phyloP scores from a whole-genome alignment of 768 basidiomycete genomes.

The Pulveroboletus sp. region DNA sequence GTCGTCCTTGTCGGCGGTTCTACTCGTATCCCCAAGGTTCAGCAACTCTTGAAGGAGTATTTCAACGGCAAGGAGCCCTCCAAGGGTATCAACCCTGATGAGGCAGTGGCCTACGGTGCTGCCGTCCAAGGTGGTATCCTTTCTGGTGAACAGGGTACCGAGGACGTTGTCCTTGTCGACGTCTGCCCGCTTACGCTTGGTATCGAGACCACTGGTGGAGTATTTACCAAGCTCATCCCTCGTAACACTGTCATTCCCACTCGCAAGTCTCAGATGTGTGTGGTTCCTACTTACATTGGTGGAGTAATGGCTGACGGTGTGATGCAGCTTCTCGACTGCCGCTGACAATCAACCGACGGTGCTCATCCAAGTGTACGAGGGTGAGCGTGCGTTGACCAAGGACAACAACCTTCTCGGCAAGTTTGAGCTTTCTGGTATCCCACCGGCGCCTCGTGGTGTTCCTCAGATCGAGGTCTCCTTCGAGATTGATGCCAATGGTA shows the following conservation, averaged over 20 bases:
- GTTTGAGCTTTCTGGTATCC: slow-evolving; percentile 90
- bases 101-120: slow-evolving; percentile 98
- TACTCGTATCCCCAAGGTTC: slow-evolving; percentile 99
- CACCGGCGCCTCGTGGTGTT: slow-evolving; percentile 92
- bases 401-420: slow-evolving; percentile 98
- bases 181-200: slow-evolving; percentile 96
- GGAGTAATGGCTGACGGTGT: neutral
- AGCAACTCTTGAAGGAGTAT: slow-evolving; percentile 96
- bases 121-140: slow-evolving; percentile 99
- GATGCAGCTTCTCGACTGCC: slow-evolving; percentile 64
- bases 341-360: slow-evolving; percentile 94
- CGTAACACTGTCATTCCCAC: slow-evolving; percentile 99
- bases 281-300: neutral
- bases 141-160: slow-evolving; percentile 87
- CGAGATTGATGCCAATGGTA: slow-evolving; percentile 93
- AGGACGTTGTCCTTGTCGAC: slow-evolving; percentile 92
- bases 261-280: slow-evolving; percentile 89
- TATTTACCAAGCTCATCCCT: slow-evolving; percentile 95
- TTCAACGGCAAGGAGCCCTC: slow-evolving; percentile 97
- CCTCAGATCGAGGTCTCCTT: slow-evolving; percentile 98
- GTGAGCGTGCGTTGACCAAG: slow-evolving; percentile 95
- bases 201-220: slow-evolving; percentile 98
- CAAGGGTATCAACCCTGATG: slow-evolving; percentile 98
- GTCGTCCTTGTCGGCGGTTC: slow-evolving; percentile 94
- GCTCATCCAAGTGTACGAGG: slow-evolving; percentile 95